Evolutionary conservation across 129 eudicot species (phyloP), one percentile per base, ranked within the genome.

Genomic region (Sambucus nigra): DNA sequence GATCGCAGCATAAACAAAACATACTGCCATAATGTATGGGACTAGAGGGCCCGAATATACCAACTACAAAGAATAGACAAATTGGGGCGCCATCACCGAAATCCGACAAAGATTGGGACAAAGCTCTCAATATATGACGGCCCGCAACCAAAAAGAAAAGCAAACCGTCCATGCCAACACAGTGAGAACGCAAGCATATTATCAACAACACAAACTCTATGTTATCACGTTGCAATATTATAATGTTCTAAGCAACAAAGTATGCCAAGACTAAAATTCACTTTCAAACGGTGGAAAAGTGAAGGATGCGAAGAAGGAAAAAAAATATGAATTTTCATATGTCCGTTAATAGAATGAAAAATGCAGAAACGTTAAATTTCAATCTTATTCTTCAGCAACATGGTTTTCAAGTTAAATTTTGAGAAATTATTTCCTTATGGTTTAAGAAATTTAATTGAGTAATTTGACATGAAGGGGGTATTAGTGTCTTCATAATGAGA

Each of bases 51-150:
- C 66, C 31, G 27, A 42, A 19, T 16, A 35, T 17, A 23, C 63
- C 28, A 61, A 23, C n/a, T 47, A 25, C 25, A 25, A 8, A 40
- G 26, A 16, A n/a, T 53, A 66, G 68, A 70, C 78, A 71, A 76
- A 76, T 66, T 31, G 47, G 57, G 63, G 62, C 71, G 61, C 68
- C 74, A 66, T 61, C 53, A 56, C 64, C 65, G 53, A n/a, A n/a
- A 62, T 65, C 53, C 76, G 82, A 76, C 78, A 66, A 62, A 71
- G 71, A 76, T 70, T 66, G 60, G 59, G 64, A 59, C 69, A 60
- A 51, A 35, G 28, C 55, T 38, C 67, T 66, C 45, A 47, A 21
- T 21, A 23, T 25, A 57, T 33, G 32, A 35, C 63, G 12, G 0
- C 47, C 35, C 25, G n/a, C n/a, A 17, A 19, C 25, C 9, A 22